Conservation (phyloP, 441 rosid species). For the Mallotus repandus region DNA sequence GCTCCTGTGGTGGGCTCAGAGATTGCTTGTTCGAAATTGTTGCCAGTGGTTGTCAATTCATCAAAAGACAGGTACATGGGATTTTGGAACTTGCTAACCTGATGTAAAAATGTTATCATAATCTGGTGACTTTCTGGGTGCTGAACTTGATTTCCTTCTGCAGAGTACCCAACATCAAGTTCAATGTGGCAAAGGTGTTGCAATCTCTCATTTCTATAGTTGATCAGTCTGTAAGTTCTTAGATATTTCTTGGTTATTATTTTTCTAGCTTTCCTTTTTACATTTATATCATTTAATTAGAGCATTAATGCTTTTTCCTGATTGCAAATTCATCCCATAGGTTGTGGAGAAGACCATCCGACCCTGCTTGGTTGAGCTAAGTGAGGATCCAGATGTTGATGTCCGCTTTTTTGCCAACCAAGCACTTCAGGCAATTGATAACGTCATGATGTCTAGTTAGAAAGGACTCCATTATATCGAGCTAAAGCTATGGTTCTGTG, state of each 20-base stretch:
- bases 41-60: constrained; percentile 67
- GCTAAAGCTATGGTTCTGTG: neutral
- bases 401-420: constrained; percentile 82
- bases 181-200: constrained; percentile 90
- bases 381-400: constrained; percentile 93
- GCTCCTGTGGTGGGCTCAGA: constrained; percentile 95
- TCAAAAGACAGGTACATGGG: constrained; percentile 76
- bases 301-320: neutral
- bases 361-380: constrained; percentile 75
- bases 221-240: constrained; percentile 75
- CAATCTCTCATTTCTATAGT: constrained; percentile 84
- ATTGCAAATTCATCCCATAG: constrained; percentile 32
- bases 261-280: no score
- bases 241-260: neutral
- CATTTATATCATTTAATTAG: no score
- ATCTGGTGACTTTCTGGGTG: constrained; percentile 16
- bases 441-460: constrained; percentile 74
- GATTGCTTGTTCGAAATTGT: constrained; percentile 80
- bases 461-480: neutral
- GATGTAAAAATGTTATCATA: neutral
- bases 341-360: constrained; percentile 71
- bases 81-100: constrained; percentile 10
- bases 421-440: constrained; percentile 75
- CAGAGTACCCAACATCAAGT: constrained; percentile 95
- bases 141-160: constrained; percentile 13